Evolutionary conservation across 2,329 filamentous ascomycete genomes (phyloP).

Genomic region (Ophiostoma sp.): DNA sequence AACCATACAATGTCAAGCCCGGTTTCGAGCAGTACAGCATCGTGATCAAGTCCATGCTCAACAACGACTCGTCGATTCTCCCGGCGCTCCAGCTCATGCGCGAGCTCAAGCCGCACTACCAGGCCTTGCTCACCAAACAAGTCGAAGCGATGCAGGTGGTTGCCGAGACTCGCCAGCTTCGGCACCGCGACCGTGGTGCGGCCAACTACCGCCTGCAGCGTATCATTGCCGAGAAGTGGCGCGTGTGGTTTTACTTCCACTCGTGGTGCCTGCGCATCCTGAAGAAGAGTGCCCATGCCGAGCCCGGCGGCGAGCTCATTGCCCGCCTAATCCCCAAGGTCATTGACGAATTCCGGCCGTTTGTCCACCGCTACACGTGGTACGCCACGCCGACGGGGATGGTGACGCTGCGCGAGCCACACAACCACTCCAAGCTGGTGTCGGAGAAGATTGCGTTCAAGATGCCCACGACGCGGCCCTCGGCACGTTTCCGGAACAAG

Average conservation of each 20-base stretch:
- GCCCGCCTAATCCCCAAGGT: slow-evolving; percentile 42
- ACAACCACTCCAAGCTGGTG: not conserved
- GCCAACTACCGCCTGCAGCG: slow-evolving; percentile 31
- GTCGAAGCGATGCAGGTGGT: slow-evolving; percentile 32
- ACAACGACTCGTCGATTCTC: slow-evolving; percentile 4
- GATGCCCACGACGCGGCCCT: slow-evolving; percentile 24
- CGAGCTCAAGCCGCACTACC: slow-evolving; percentile 35
- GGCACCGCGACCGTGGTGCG: not conserved
- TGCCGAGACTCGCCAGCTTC: not conserved
- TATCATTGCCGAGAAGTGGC: slow-evolving; percentile 35
- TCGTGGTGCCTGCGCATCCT: slow-evolving; percentile 35
- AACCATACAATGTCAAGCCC: slow-evolving; percentile 58
- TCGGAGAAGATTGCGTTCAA: not conserved
- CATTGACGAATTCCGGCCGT: slow-evolving; percentile 50
- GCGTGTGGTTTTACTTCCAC: slow-evolving; percentile 38
- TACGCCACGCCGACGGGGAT: slow-evolving; percentile 43
- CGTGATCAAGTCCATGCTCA: slow-evolving; percentile 43
- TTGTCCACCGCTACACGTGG: slow-evolving; percentile 42
- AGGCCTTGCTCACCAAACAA: slow-evolving; percentile 29
- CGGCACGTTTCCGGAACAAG: not conserved
- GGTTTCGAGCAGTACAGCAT: slow-evolving; percentile 57
- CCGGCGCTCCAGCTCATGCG: slow-evolving; percentile 36
- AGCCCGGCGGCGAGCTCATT: slow-evolving; percentile 21
- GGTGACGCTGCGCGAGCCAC: slow-evolving; percentile 40
- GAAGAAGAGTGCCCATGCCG: slow-evolving; percentile 25